A percentile compares a stretch with the other conserved stretches of the same genome.
phyloP scores from a whole-genome alignment of 1,139 yeast species.

The Blastobotrys serpentis region DNA sequence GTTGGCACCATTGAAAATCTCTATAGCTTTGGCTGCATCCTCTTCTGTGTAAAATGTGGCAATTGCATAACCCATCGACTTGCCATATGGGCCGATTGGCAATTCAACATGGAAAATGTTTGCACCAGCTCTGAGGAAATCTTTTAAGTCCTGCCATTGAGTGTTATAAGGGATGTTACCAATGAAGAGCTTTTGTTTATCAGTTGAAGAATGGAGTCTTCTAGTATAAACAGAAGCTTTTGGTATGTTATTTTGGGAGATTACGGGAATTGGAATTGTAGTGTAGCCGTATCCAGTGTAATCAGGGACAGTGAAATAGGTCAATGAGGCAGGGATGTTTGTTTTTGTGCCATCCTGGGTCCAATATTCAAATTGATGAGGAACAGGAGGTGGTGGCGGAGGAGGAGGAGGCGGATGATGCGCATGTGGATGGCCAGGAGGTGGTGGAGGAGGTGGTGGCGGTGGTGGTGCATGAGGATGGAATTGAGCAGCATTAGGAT shows the following conservation, averaged over 20 bases:
- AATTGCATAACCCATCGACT: constrained; percentile 61
- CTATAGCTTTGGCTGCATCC: constrained; percentile 54
- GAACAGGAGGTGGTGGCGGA: constrained; percentile 5
- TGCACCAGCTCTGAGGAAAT: constrained; percentile 46
- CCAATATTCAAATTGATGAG: constrained; percentile 11
- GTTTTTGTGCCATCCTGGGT: constrained; percentile 4
- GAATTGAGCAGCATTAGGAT: neutral
- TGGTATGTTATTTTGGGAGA: constrained; percentile 10
- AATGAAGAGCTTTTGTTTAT: constrained; percentile 46
- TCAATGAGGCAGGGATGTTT: constrained; percentile 1
- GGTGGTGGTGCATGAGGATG: constrained; percentile 2
- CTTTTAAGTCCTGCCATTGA: constrained; percentile 56
- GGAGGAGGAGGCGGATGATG: constrained; percentile 9
- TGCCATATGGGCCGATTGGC: constrained; percentile 39
- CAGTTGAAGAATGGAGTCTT: constrained; percentile 24
- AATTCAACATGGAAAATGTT: constrained; percentile 55
- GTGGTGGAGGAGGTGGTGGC: constrained; percentile 1
- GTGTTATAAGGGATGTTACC: constrained; percentile 60
- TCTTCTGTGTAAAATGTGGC: constrained; percentile 52
- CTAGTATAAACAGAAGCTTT: constrained; percentile 10
- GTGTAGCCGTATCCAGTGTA: constrained; percentile 9
- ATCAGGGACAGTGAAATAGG: constrained; percentile 5
- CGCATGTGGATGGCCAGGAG: neutral
- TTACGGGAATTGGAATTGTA: constrained; percentile 8
- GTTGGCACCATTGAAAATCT: constrained; percentile 48